Base-by-base conservation (phyloP, 768 basidiomycete genomes). In the Phaeotremella skinneri region DNA sequence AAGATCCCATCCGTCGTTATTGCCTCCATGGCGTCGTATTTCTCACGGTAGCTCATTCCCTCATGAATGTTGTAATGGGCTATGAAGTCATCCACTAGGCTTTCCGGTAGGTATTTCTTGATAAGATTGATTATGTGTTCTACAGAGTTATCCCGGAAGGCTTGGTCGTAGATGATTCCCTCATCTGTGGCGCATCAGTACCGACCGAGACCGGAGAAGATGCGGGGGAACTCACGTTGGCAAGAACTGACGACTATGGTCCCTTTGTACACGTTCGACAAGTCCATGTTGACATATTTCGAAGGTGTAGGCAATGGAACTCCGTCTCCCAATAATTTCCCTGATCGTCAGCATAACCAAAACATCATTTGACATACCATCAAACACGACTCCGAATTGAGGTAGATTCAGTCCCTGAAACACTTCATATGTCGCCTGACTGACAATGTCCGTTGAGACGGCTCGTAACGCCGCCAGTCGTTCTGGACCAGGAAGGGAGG, bases 341-440 rank as follows among this genome's bases (percentile, higher is more conserved):
- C n/a, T n/a, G n/a, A n/a, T n/a, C n/a, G n/a, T n/a, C n/a, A n/a
- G n/a, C n/a, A n/a, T n/a, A n/a, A n/a, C n/a, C n/a, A n/a, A n/a
- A n/a, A n/a, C n/a, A n/a, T n/a, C n/a, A n/a, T n/a, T n/a, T n/a
- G n/a, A n/a, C n/a, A n/a, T n/a, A n/a, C n/a, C 56, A 41, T 62
- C 60, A 14, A 17, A n/a, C 31, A 57, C 59, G 23, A 55, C 45
- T 2, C 60, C 60, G 42, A 62, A 62, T 43, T 62, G 60, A 23
- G 60, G 56, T n/a, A 50, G 29, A 27, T 52, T 49, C 5, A 62
- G 32, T 17, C 34, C 50, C 21, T 57, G 48, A 30, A 62, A 62
- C 27, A 57, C 60, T 21, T 30, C 57, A 31, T 56, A 50, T 14
- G 57, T 58, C 13, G 59, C 31, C 29, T 49, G 30, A 29, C 32